Evolutionary conservation across 176 grass and related monocot species (phyloP).

Genomic region (Zea luxurians): DNA sequence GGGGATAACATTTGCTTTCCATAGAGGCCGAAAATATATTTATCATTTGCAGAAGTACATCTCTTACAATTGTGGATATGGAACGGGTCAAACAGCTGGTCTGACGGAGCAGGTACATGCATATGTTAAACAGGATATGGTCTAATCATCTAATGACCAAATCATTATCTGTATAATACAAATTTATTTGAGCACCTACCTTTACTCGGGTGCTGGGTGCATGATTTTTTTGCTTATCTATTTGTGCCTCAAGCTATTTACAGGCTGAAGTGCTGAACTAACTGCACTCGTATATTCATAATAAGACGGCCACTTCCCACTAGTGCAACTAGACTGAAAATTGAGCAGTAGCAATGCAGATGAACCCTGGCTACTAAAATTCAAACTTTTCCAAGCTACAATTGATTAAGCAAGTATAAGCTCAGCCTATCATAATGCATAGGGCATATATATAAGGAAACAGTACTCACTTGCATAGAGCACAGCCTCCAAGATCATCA

Average conservation of each 20-base stretch:
- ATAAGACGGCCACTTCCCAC: neutral
- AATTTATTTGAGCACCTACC: neutral
- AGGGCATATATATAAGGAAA: too few species aligned
- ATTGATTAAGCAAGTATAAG: too few species aligned
- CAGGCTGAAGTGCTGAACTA: neutral
- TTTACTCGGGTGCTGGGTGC: neutral
- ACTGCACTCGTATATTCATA: conserved; percentile 1
- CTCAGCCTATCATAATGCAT: too few species aligned
- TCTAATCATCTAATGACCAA: neutral
- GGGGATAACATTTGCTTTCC: neutral
- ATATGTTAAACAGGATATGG: neutral
- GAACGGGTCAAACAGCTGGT: neutral
- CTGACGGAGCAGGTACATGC: neutral
- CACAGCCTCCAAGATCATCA: too few species aligned
- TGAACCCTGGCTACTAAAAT: too few species aligned
- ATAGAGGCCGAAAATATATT: neutral
- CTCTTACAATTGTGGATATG: neutral
- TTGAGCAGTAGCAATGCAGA: too few species aligned
- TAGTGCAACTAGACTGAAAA: conserved; percentile 34
- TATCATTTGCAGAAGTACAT: neutral
- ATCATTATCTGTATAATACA: neutral
- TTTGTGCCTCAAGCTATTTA: neutral
- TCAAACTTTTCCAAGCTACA: too few species aligned
- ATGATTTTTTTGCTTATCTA: neutral
- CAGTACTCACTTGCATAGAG: too few species aligned